Percentiles rank a stretch among this genome's conserved stretches.
These are phyloP conservation scores for Quillaja saponaria DNA, from an alignment of 306 rosid species.

Conservation along the genomic window DNA sequence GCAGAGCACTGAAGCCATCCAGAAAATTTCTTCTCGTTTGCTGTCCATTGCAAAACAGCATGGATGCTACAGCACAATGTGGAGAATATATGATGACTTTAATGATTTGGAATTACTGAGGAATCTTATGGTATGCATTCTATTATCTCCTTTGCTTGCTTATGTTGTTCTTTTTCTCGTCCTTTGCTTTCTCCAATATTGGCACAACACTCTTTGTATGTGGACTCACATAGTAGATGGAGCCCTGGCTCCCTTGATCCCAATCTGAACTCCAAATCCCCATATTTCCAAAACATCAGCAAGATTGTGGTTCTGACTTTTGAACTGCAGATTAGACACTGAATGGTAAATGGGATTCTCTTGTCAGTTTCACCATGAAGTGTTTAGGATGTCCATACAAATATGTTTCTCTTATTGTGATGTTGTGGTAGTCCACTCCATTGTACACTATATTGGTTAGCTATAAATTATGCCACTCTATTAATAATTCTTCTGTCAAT, in stretches of 20 bases:
- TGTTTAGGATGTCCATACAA: too few relatives aligned
- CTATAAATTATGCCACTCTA: too few relatives aligned
- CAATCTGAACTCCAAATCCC: neutral
- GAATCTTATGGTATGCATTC: conserved; percentile 72
- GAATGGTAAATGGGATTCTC: too few relatives aligned
- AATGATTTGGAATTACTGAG: conserved; percentile 75
- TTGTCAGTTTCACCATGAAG: too few relatives aligned
- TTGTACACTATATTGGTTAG: too few relatives aligned
- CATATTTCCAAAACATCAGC: neutral
- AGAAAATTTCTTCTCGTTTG: conserved; percentile 60
- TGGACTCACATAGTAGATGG: too few relatives aligned
- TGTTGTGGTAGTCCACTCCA: too few relatives aligned
- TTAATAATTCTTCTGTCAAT: too few relatives aligned
- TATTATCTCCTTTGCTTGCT: conserved; percentile 20
- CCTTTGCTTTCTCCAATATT: conserved; percentile 11
- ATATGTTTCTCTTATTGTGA: too few relatives aligned
- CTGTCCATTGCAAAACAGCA: conserved; percentile 80
- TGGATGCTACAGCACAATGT: conserved; percentile 76
- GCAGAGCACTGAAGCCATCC: conserved; percentile 50
- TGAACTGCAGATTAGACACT: neutral
- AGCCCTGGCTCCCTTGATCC: too few relatives aligned
- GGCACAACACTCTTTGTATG: too few relatives aligned
- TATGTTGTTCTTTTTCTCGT: conserved; percentile 10
- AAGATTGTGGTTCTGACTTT: neutral
- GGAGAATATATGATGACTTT: conserved; percentile 81